phyloP scores from a whole-genome alignment of 768 basidiomycete species.

The Xanthoconium stramineum region DNA sequence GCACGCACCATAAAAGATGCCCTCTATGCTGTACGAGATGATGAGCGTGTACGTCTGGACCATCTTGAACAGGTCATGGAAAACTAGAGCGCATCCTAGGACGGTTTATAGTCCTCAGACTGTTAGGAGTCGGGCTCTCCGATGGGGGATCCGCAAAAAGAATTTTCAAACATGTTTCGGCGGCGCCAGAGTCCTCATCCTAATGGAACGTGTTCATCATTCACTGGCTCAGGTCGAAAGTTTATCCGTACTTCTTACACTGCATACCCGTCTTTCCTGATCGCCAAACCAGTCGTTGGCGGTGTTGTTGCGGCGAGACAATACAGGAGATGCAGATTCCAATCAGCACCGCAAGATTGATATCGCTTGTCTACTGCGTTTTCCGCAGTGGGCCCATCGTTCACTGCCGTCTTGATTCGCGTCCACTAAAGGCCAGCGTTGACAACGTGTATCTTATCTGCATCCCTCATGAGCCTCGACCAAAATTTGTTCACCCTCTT shows the following conservation, averaged over 20 bases:
- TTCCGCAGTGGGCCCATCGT: neutral
- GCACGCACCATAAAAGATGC: slow-evolving; percentile 20
- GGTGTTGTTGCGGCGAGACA: too few species aligned
- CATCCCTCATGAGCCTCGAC: slow-evolving; percentile 66
- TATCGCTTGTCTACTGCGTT: neutral
- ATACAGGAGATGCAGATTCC: too few species aligned
- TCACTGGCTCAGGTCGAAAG: too few species aligned
- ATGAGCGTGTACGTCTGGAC: neutral
- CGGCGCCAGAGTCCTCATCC: too few species aligned
- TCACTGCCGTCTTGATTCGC: too few species aligned
- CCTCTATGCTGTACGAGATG: slow-evolving; percentile 5
- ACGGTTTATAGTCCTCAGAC: too few species aligned
- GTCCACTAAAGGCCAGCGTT: too few species aligned
- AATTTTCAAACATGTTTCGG: too few species aligned
- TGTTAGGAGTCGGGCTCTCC: too few species aligned
- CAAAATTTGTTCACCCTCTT: slow-evolving; percentile 82
- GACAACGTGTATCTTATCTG: neutral
- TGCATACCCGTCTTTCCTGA: neutral
- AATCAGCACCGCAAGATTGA: too few species aligned
- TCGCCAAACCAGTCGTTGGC: neutral
- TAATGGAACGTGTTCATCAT: too few species aligned
- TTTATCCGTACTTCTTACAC: neutral
- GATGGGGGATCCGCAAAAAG: too few species aligned
- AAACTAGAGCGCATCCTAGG: neutral
- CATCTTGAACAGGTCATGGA: slow-evolving; percentile 1